Base-by-base conservation (phyloP, 163 green algal genomes). In the Coccomyxa subellipsoidea region DNA sequence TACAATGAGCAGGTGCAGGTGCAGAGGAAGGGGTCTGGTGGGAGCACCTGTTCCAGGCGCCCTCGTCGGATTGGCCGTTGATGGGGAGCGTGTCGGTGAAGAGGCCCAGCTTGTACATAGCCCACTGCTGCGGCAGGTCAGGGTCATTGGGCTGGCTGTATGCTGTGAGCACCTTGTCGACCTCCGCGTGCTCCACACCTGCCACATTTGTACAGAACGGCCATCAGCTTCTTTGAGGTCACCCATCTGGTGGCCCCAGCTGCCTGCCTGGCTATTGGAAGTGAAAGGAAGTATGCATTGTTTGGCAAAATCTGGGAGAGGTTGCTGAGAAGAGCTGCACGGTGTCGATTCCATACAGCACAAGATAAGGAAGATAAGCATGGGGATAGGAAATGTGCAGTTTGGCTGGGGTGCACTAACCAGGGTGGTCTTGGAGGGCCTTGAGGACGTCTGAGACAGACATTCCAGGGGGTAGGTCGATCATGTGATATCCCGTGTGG, bases 121-220 rank as follows among this genome's bases (percentile, higher is more conserved):
- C 79, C 79, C 79, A 83, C 79, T 83, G 79, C 79, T 79, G 79
- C 12, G 69, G 38, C 38, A 83, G 29, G 38, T 78, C 79, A 10
- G 79, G 69, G 38, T 83, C 79, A n/a, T 83, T 71, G 4, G 79
- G 79, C 38, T 38, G 25, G 12, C 31, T 29, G 32, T 72, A 83
- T 38, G 79, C 79, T 7, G 10, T 34, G 59, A 83, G 12, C 12
- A 79, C n/a, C 7, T n/a, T 40, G 38, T 83, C 79, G 36, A 78
- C 79, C 31, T 83, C 79, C 23, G 69, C 79, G 77, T 71, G 77
- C 39, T 83, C 79, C 29, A 83, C 18, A 0, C 36, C 79, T 83
- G 69, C 79, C 66, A 34, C 10, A 38, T 69, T 9, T 36, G n/a
- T 23, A 40, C 1, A 78, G 12, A 36, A 18, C 47, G 18, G 47